Conservation (phyloP, 2,329 filamentous ascomycete genomes). For the Emmonsia crescens region DNA sequence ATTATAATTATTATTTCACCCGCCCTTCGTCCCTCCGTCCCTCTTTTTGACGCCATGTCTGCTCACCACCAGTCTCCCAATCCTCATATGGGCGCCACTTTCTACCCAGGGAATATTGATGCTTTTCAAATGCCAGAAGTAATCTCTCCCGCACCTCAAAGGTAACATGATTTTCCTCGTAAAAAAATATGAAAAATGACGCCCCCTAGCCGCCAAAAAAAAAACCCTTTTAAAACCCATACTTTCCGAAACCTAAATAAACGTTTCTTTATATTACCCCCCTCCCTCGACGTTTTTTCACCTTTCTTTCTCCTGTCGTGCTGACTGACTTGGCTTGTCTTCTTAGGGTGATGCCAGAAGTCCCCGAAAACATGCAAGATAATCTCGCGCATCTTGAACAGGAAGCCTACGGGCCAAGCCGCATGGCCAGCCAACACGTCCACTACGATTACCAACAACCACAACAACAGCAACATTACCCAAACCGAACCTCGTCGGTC, state of each 20-base stretch:
- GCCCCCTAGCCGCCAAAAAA: no score
- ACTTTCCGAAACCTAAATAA: neutral
- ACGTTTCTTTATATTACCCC: neutral
- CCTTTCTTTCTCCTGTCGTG: neutral
- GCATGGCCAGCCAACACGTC: constrained; percentile 27
- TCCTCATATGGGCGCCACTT: constrained; percentile 48
- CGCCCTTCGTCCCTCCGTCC: constrained; percentile 1
- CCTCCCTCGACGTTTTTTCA: neutral
- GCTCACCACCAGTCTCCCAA: constrained; percentile 30
- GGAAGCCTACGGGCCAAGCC: constrained; percentile 49
- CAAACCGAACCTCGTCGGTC: constrained; percentile 28
- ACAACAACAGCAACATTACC: constrained; percentile 20
- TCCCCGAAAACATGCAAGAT: constrained; percentile 92
- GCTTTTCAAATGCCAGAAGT: constrained; percentile 61
- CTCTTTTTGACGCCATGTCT: constrained; percentile 18
- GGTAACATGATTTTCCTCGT: constrained; percentile 35
- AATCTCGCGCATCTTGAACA: constrained; percentile 85
- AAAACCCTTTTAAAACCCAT: neutral
- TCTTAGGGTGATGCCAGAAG: constrained; percentile 79
- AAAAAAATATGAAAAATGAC: neutral
- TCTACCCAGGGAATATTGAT: constrained; percentile 56
- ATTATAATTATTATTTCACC: constrained; percentile 6
- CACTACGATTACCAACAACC: constrained; percentile 21
- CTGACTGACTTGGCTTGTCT: constrained; percentile 2
- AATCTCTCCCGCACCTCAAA: constrained; percentile 59